These are phyloP conservation scores for Lactarius akahatsu DNA, from an alignment of 768 basidiomycete species.

Conservation along the genomic window DNA sequence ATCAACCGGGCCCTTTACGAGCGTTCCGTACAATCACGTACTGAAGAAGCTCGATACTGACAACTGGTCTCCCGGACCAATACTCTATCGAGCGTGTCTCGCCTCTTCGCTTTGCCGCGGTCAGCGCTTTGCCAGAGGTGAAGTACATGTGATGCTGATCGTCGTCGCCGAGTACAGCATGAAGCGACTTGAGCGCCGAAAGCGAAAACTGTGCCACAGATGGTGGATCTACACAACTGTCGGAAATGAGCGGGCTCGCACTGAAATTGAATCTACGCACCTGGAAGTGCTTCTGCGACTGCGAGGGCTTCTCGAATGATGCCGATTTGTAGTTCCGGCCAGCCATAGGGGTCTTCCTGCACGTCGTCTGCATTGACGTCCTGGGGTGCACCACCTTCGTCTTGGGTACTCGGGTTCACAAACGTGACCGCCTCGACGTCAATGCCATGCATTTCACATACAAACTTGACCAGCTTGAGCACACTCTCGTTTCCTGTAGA, in stretches of 20 bases:
- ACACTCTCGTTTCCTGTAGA: conserved; percentile 80
- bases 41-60: conserved; percentile 78
- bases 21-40: conserved; percentile 40
- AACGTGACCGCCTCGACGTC: conserved; percentile 70
- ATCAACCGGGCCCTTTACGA: conserved; percentile 17
- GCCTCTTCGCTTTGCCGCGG: conserved; percentile 75
- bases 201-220: conserved; percentile 86
- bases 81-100: conserved; percentile 70
- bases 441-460: conserved; percentile 80
- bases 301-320: conserved; percentile 91
- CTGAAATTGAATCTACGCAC: conserved; percentile 43
- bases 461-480: conserved; percentile 67
- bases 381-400: conserved; percentile 15
- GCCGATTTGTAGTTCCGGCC: conserved; percentile 93
- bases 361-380: conserved; percentile 45
- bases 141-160: conserved; percentile 82
- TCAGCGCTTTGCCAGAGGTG: conserved; percentile 69
- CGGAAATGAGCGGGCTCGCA: conserved; percentile 2
- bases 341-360: conserved; percentile 67
- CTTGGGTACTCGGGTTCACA: conserved; percentile 31
- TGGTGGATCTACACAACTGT: conserved; percentile 60
- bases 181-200: conserved; percentile 77
- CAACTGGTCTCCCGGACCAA: conserved; percentile 81
- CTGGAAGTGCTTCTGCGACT: conserved; percentile 88
- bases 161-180: conserved; percentile 60